These are phyloP conservation scores for Panicum virgatum DNA, from an alignment of 202 grass and related monocot species.

Conservation along the genomic window DNA sequence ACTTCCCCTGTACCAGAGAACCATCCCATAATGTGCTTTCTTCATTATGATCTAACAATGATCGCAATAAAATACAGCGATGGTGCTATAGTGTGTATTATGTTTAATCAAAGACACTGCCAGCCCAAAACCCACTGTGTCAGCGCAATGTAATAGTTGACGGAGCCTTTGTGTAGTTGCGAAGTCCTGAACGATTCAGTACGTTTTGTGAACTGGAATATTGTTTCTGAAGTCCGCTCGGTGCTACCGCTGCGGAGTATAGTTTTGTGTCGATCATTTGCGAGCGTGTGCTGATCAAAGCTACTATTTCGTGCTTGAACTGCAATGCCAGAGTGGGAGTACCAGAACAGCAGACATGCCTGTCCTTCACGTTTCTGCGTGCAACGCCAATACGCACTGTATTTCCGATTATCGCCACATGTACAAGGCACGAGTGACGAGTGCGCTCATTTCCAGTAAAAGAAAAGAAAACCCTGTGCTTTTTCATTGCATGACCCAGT, in stretches of 20 bases:
- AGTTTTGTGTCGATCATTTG: neutral
- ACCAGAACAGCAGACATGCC: neutral
- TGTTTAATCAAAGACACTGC: neutral
- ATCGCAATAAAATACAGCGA: conserved; percentile 26
- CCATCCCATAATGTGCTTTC: conserved; percentile 37
- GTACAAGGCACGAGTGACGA: too few relatives aligned
- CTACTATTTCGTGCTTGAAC: neutral
- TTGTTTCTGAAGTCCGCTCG: neutral
- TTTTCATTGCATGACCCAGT: too few relatives aligned
- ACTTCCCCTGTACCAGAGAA: conserved; percentile 77
- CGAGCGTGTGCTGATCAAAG: neutral
- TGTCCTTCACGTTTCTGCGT: too few relatives aligned
- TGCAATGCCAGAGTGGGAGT: neutral
- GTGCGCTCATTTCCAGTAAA: too few relatives aligned
- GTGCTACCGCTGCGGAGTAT: neutral
- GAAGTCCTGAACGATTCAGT: neutral
- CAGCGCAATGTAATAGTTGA: neutral
- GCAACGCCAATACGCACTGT: too few relatives aligned
- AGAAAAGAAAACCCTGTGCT: too few relatives aligned
- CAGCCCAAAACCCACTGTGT: neutral
- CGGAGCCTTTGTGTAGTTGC: neutral
- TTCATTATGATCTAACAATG: neutral
- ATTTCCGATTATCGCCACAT: too few relatives aligned
- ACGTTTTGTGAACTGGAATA: neutral
- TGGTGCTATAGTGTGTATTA: conserved; percentile 24